Conservation (phyloP, 2,329 filamentous ascomycete species). For the Fusarium metavorans region DNA sequence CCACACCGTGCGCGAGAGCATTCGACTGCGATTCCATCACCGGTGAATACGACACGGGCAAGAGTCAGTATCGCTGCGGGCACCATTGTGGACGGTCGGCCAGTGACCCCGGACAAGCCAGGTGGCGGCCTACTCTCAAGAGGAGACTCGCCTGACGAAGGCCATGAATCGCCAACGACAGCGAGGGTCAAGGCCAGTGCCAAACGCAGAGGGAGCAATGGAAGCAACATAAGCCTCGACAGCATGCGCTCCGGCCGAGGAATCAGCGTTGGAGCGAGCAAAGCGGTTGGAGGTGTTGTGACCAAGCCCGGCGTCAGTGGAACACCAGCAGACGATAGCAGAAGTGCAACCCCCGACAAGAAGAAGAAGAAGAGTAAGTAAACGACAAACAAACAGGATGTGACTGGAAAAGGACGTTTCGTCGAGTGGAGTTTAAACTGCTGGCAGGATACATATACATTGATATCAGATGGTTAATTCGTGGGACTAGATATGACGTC, state of each 20-base stretch:
- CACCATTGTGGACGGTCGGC: constrained; percentile 24
- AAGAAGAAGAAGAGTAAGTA: constrained; percentile 33
- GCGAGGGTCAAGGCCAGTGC: constrained; percentile 23
- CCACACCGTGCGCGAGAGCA: constrained; percentile 48
- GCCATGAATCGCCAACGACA: constrained; percentile 28
- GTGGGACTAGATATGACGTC: neutral
- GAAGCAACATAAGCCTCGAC: constrained; percentile 55
- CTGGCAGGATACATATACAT: neutral
- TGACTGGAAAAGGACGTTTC: neutral
- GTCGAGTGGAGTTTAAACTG: neutral
- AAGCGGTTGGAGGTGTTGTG: constrained; percentile 51
- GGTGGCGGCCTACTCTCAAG: constrained; percentile 12
- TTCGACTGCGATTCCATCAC: constrained; percentile 25
- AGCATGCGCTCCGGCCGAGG: constrained; percentile 54
- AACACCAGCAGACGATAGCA: constrained; percentile 33
- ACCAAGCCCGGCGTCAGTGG: constrained; percentile 44
- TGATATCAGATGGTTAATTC: neutral
- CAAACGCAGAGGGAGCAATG: constrained; percentile 43
- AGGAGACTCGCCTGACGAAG: constrained; percentile 34
- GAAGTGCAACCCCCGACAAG: constrained; percentile 28
- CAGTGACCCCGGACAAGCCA: constrained; percentile 28
- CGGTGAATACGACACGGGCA: constrained; percentile 31
- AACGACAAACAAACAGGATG: neutral
- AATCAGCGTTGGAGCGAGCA: constrained; percentile 56
- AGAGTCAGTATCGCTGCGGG: constrained; percentile 30